These are phyloP conservation scores for Rhodocollybia butyracea DNA, from an alignment of 768 basidiomycete species.

Conservation along the genomic window DNA sequence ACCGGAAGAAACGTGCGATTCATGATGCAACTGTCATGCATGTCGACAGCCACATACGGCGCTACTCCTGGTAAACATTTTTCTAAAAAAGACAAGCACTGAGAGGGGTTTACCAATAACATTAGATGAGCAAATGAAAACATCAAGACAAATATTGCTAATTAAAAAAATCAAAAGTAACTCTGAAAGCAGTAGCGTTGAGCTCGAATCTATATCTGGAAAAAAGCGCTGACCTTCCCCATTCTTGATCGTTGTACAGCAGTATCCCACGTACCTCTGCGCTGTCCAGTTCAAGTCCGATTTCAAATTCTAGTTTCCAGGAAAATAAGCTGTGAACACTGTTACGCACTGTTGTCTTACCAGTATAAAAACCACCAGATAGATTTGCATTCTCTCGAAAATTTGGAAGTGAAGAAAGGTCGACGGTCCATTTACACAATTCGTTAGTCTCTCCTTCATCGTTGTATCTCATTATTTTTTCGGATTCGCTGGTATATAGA, in stretches of 20 bases:
- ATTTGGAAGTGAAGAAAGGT: conserved; percentile 71
- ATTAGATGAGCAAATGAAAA: too few relatives aligned
- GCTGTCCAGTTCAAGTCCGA: conserved; percentile 80
- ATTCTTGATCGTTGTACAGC: conserved; percentile 72
- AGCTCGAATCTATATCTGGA: conserved; percentile 4
- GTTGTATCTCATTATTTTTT: conserved; percentile 76
- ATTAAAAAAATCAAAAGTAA: conserved; percentile 46
- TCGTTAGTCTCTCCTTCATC: conserved; percentile 80
- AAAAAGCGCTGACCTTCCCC: conserved; percentile 60
- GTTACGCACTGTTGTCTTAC: conserved; percentile 31
- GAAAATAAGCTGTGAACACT: background rate
- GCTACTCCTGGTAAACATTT: too few relatives aligned
- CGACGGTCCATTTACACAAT: conserved; percentile 86
- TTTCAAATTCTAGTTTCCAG: conserved; percentile 73
- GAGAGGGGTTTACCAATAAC: too few relatives aligned
- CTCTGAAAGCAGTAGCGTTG: conserved; percentile 26
- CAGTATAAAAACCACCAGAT: conserved; percentile 73
- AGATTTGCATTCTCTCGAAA: conserved; percentile 73
- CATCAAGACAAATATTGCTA: conserved; percentile 20
- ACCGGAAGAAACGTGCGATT: conserved; percentile 4
- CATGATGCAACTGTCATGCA: too few relatives aligned
- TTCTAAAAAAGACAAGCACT: too few relatives aligned
- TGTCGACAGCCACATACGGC: too few relatives aligned
- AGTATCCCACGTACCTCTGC: conserved; percentile 83
- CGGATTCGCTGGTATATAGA: conserved; percentile 73